Base-by-base conservation (phyloP, 371 early-diverging fungal species). In the Batkoa obscura region DNA sequence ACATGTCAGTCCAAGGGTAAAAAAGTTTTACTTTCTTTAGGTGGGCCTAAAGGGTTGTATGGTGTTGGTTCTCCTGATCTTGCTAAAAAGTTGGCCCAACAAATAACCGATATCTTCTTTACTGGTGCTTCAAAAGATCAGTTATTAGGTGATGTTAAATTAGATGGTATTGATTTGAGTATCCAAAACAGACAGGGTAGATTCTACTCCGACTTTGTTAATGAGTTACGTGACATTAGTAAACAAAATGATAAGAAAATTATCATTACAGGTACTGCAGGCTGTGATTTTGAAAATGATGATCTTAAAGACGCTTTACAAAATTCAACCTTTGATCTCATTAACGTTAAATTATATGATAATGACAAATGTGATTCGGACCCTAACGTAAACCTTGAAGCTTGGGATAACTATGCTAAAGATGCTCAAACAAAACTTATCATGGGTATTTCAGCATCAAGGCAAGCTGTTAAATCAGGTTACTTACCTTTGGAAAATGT, bases 331-430 rank as follows among this genome's bases (percentile, higher is more conserved):
- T 72, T 84, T 54, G 85, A 84, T 63, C 69, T 79, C 64, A 71
- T 81, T 1, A 78, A 66, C 62, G 73, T 81, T n/a, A 79, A 80
- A 61, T 83, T 81, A 56, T 83, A 80, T 65, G 80, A 83, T 67
- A 77, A 80, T 61, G 30, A 50, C 31, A 50, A 50, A 33, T 50
- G 50, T 15, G 50, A 50, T 3, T 10, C 31, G 5, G 50, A 50
- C 32, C 33, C 35, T 33, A 50, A 50, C 33, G 12, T 33, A 9
- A 35, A 31, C 50, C 13, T 50, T 33, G 32, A 9, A 3, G 35
- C 17, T 10, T 50, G 50, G 50, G 35, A 50, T 35, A 9, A 15
- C 10, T 35, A 12, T 23, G 35, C 50, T 33, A 33, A 33, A 35
- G 50, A 50, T 33, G 15, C 4, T 9, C 9, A 31, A 15, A 15